Evolutionary conservation across 1,139 yeast species (phyloP), one percentile per base, ranked within the genome.

Genomic region (Blastobotrys capitulatus): DNA sequence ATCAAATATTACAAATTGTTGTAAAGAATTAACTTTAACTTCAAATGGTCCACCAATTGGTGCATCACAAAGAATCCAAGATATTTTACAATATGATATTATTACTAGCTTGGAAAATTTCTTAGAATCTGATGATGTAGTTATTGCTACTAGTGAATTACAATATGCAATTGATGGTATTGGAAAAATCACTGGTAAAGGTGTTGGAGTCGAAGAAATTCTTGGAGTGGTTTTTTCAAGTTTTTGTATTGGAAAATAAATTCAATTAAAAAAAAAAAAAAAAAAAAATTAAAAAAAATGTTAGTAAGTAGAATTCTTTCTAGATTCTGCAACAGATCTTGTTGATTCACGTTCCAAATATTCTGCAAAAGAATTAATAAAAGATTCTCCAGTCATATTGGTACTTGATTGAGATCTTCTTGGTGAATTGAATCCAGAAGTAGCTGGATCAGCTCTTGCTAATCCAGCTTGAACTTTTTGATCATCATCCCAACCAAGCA

Each of bases 191-290:
- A 89, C 97, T 0, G 98, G 98, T 0, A 85, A 86, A 43, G 79
- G 89, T 0, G 81, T 92, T 13, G 96, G 95, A 0, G 77, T 90
- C 0, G 97, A 92, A 60, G 98, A 92, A 62, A 81, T 94, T 1
- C 70, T 94, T 10, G 97, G 94, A 0, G 92, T 86, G 2, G 95
- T 92, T 0, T 92, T 92, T 63, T 82, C 95, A 6, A 86, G 81
- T 56, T 94, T 92, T 63, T 92, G 98, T 66, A 88, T 92, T 40
- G 98, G 98, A 6, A 92, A 92, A 66, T 92, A 71, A 42, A 20
- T 8, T 19, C 6, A 20, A 15, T 6, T 4, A 18, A 6, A 39
- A 19, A 39, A 39, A 22, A 39, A 20, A 18, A 22, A 12, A 32
- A n/a, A 29, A 6, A 29, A 29, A 3, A 9, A 29, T 38, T 5